phyloP scores from a whole-genome alignment of 495 filamentous ascomycete genomes.

The Bombardia bombarda region DNA sequence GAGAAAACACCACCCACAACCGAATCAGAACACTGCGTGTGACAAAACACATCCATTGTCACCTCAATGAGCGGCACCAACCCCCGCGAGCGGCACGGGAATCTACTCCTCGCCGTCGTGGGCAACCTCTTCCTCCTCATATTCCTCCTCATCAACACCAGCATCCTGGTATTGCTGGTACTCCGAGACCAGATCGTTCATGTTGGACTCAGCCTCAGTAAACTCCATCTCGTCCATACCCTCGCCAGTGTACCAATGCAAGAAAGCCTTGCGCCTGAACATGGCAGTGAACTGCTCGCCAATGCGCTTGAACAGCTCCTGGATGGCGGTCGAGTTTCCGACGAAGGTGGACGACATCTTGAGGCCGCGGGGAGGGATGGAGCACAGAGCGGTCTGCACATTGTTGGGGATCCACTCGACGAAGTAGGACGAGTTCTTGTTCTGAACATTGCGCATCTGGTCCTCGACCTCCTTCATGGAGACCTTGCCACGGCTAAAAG shows the following conservation, averaged over 20 bases:
- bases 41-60: no score
- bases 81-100: neutral
- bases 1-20: no score
- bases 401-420: constrained; percentile 99
- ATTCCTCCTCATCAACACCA: constrained; percentile 65
- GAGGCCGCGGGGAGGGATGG: constrained; percentile 93
- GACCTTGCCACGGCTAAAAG: constrained; percentile 84
- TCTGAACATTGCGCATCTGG: constrained; percentile 99
- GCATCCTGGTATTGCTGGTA: constrained; percentile 99
- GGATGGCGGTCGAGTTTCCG: constrained; percentile 98
- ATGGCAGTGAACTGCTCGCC: constrained; percentile 99
- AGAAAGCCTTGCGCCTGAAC: constrained; percentile 99
- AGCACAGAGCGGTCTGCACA: constrained; percentile 99
- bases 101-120: constrained; percentile 45
- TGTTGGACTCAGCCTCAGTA: constrained; percentile 99
- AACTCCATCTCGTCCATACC: constrained; percentile 99
- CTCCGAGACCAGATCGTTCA: constrained; percentile 99
- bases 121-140: constrained; percentile 56
- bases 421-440: constrained; percentile 99
- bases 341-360: constrained; percentile 99
- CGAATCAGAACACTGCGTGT: no score
- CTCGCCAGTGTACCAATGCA: constrained; percentile 99
- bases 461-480: constrained; percentile 99
- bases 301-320: constrained; percentile 99
- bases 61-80: neutral